Percentiles rank a stretch among this genome's conserved stretches.
Evolutionary conservation across 2,329 filamentous ascomycete genomes (phyloP).

Genomic region (Hypoxylon sp.): DNA sequence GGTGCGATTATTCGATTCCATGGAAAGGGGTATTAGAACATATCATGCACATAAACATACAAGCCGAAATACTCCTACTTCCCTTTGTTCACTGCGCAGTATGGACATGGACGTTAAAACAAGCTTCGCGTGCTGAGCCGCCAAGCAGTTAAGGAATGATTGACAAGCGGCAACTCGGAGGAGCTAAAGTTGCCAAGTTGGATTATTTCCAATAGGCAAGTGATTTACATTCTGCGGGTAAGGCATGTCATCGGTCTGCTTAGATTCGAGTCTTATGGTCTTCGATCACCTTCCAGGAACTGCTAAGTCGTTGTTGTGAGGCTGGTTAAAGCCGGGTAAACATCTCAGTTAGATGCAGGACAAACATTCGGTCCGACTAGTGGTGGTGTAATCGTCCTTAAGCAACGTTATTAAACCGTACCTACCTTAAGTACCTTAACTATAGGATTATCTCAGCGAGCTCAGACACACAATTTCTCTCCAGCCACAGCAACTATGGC

Average conservation of each 20-base stretch:
- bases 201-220: constrained; percentile 18
- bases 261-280: not conserved
- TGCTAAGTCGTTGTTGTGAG: not conserved
- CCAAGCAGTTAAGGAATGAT: constrained; percentile 34
- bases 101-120: constrained; percentile 33
- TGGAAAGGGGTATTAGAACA: not conserved
- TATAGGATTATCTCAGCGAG: no score
- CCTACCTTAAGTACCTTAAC: no score
- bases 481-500: no score
- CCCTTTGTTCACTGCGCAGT: not conserved
- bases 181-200: constrained; percentile 32
- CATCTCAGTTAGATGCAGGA: not conserved
- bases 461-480: no score
- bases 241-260: constrained; percentile 1
- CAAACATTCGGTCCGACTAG: constrained; percentile 31
- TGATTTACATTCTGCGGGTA: constrained; percentile 11
- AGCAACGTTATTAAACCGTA: not conserved
- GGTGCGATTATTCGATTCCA: not conserved
- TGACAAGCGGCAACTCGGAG: constrained; percentile 23
- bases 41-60: not conserved
- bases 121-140: constrained; percentile 34
- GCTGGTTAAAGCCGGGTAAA: constrained; percentile 3
- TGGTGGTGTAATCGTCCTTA: not conserved
- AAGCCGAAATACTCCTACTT: not conserved
- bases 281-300: constrained; percentile 17